Evolutionary conservation across 176 grass and related monocot species (phyloP), one percentile per base, ranked within the genome.

Genomic region (Thalia dealbata): DNA sequence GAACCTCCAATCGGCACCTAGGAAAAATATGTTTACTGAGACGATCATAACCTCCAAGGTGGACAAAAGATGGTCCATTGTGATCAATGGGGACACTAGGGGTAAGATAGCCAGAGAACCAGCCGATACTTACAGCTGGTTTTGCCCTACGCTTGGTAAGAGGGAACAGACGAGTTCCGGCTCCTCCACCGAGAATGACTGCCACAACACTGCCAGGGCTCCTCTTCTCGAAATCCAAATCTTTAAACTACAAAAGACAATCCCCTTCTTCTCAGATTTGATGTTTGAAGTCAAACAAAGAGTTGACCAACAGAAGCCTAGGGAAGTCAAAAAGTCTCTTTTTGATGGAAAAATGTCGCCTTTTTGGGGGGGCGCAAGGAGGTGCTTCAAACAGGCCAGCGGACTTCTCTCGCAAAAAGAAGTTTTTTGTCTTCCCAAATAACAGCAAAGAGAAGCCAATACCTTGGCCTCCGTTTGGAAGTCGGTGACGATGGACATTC

Each of bases 131-230:
- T 76, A 97, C 93, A 38, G 93, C 89, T 0, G 87, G 87, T 76
- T 97, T 97, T 7, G 89, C 93, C 79, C 93, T 90, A 73, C 76
- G 76, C 79, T 88, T 97, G 54, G 89, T 97, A 50, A 97, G 93
- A 51, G 89, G 93, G 75, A 92, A 90, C 10, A 97, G 87, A 64
- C 87, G 86, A 21, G 89, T 97, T 62, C 93, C 85, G 44, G 85
- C 93, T 41, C 87, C 87, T 75, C 93, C 93, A 44, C 93, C 90
- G 18, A 97, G 85, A 80, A 92, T 88, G 73, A 97, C 79, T 9
- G 93, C 93, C 80, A 88, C 82, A 80, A 97, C 93, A 42, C 69
- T 97, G 81, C 75, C 61, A 78, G n/a, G n/a, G n/a, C n/a, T n/a
- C n/a, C n/a, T n/a, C 45, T 72, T 61, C 52, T 92, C 82, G 51